Evolutionary conservation across 768 basidiomycete genomes (phyloP), one percentile per base, ranked within the genome.

Genomic region (Amanita inopinata): DNA sequence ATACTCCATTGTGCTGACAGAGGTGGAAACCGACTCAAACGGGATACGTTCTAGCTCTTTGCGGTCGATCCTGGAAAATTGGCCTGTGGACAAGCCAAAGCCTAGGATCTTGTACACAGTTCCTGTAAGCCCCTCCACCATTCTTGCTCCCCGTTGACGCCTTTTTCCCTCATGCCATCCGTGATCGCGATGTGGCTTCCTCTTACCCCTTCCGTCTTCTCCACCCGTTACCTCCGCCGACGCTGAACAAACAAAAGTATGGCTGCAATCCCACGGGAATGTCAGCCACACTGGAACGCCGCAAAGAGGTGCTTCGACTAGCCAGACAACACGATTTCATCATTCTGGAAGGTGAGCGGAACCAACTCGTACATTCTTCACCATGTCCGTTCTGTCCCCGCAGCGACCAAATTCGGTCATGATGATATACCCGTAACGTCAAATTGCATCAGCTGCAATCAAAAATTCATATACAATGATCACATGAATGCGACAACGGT

Each of bases 231-330:
- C 25, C 33, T 32, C 24, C 38, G 38, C 30, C 25, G 19, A 43
- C 30, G 14, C n/a, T 14, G 15, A 41, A 42, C n/a, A 38, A 25
- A 33, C 11, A 46, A n/a, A n/a, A 85, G 81, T 83, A 82, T 52
- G 91, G 90, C 24, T 83, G 81, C 50, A 93, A 93, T 59, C 91
- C 89, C 2, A 86, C 82, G 5, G 91, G 91, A 1, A 76, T 75
- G 57, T 90, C 89, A 3, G 74, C 83, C 4, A 70, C 83, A 2
- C 59, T 74, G 30, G 74, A 79, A 43, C 73, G 91, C 38, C 74
- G 83, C 27, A 67, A 76, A 58, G 77, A 81, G 56, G 76, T 89
- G 5, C 71, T 94, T 18, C 63, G 69, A 47, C 68, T 94, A 11
- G 80, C 83, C 10, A 69, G 72, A 45, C 71, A 84, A 52, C 71